A percentile compares a stretch with the other conserved stretches of the same genome.
Conservation (phyloP, 805 yeast genomes). For the Ogataea dorogensis region DNA sequence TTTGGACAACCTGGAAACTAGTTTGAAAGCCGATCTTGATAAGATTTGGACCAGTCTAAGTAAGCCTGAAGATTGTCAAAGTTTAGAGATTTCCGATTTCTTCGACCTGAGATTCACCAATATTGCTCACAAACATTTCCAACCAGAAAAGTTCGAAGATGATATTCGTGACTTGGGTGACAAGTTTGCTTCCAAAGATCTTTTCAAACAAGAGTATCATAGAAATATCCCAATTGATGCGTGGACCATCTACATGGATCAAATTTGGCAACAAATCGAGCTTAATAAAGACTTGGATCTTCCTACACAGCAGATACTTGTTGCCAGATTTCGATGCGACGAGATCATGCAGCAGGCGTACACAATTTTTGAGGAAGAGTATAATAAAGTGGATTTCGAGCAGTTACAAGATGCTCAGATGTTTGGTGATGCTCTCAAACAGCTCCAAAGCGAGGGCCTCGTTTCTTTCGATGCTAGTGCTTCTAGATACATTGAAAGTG, state of each 20-base stretch:
- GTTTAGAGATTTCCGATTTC: constrained; percentile 63
- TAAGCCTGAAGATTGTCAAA: constrained; percentile 65
- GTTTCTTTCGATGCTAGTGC: constrained; percentile 67
- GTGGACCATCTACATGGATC: constrained; percentile 88
- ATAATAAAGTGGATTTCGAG: constrained; percentile 27
- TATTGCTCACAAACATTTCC: constrained; percentile 81
- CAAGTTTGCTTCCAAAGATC: constrained; percentile 43
- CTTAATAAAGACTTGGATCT: constrained; percentile 89
- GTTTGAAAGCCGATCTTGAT: constrained; percentile 67
- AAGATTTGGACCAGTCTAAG: constrained; percentile 75
- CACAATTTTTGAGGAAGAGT: constrained; percentile 40
- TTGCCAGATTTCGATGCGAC: constrained; percentile 92
- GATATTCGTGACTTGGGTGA: constrained; percentile 67
- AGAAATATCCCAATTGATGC: constrained; percentile 92
- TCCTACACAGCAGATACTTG: constrained; percentile 94
- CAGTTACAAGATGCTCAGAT: constrained; percentile 28
- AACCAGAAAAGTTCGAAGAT: constrained; percentile 62
- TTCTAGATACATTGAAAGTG: constrained; percentile 64
- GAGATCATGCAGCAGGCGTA: constrained; percentile 67
- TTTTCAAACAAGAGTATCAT: constrained; percentile 72
- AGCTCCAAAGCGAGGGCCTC: constrained; percentile 47
- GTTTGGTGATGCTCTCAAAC: constrained; percentile 43
- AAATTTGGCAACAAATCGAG: constrained; percentile 94
- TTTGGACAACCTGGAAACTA: constrained; percentile 61
- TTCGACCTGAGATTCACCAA: constrained; percentile 83